These are phyloP conservation scores for Byssochlamys sp. DNA, from an alignment of 2,329 filamentous ascomycete species.

Conservation along the genomic window DNA sequence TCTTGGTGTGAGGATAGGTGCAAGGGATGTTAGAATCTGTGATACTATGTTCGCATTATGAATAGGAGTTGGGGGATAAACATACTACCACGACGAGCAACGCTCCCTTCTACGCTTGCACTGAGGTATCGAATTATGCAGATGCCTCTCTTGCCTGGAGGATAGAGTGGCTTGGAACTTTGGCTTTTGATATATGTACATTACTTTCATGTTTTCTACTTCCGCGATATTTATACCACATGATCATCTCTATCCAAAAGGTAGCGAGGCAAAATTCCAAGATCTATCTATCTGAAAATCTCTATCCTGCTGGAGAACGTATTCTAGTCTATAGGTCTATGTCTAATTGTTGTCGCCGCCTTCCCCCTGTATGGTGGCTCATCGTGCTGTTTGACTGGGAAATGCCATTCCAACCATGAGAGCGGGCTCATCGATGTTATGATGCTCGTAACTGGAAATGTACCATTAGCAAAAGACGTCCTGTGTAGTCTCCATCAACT, in stretches of 20 bases:
- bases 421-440: constrained; percentile 31
- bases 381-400: constrained; percentile 10
- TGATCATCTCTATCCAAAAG: not conserved
- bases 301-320: not conserved
- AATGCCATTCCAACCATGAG: constrained; percentile 35
- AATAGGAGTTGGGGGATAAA: not conserved
- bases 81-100: not conserved
- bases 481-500: not conserved
- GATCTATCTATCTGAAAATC: not conserved
- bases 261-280: not conserved
- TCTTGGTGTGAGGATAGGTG: not conserved
- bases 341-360: not conserved
- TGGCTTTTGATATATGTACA: not conserved
- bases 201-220: not conserved
- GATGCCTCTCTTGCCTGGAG: not conserved
- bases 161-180: not conserved
- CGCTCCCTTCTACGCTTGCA: not conserved
- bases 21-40: not conserved
- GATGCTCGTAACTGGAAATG: constrained; percentile 24
- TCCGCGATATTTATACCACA: not conserved
- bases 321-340: not conserved
- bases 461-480: not conserved
- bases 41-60: not conserved
- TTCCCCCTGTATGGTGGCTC: not conserved
- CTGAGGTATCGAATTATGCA: not conserved